Conservation (phyloP, 805 yeast species). For the Cyberlindnera americana region DNA sequence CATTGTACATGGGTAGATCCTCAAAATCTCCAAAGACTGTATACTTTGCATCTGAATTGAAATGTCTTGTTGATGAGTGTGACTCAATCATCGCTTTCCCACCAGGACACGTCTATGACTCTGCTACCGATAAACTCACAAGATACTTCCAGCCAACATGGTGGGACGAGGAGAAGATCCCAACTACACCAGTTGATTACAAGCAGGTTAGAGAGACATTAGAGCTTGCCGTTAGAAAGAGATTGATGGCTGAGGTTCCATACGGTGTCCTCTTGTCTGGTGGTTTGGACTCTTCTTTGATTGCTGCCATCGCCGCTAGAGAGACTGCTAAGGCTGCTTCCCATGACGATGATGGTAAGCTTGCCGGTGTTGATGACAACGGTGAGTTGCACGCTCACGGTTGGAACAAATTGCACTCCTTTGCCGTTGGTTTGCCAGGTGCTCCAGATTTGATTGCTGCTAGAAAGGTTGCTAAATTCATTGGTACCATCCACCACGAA, state of each 20-base stretch:
- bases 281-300: constrained; percentile 94
- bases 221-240: constrained; percentile 95
- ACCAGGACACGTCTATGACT: constrained; percentile 97
- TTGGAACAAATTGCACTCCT: constrained; percentile 85
- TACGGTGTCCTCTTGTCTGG: constrained; percentile 97
- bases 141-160: constrained; percentile 91
- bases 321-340: constrained; percentile 77
- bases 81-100: constrained; percentile 93
- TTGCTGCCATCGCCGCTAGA: constrained; percentile 95
- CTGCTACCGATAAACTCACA: constrained; percentile 77
- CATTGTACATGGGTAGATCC: constrained; percentile 90
- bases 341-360: constrained; percentile 46
- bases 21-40: constrained; percentile 66
- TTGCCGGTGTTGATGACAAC: constrained; percentile 88
- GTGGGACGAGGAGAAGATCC: constrained; percentile 83
- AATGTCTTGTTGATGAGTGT: constrained; percentile 92
- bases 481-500: constrained; percentile 96
- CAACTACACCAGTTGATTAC: constrained; percentile 73
- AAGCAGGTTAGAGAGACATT: constrained; percentile 69
- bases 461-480: constrained; percentile 90
- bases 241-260: constrained; percentile 99
- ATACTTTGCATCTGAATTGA: constrained; percentile 91
- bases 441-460: constrained; percentile 99
- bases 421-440: constrained; percentile 94
- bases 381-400: constrained; percentile 80